Evolutionary conservation across 345 rosid genomes (phyloP), one percentile per base, ranked within the genome.

Genomic region (Turnera subulata): DNA sequence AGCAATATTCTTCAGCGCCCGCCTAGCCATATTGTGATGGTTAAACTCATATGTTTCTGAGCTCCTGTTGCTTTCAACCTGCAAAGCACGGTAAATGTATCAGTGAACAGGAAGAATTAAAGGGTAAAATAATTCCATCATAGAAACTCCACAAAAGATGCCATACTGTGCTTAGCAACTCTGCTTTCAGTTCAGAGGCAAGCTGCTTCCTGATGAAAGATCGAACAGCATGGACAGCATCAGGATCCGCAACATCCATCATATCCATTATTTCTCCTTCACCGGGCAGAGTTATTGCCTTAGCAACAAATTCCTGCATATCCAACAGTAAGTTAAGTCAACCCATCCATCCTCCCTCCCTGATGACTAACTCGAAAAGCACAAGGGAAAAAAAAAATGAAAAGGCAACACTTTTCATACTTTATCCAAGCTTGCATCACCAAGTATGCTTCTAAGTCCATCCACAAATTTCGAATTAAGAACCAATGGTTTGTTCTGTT

Each of bases 261-360:
- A 93, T 69, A 77, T 93, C 99, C 99, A 93, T 94, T 57, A 93
- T 84, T 80, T 93, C 99, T 49, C 96, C 96, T 65, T 87, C 96
- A 67, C 96, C 87, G 12, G 99, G 99, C 13, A 90, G 58, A 61
- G 97, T 89, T 58, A 87, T 75, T 37, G 97, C 99, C 74, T 81
- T 90, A 6, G 96, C 90, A 48, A 93, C 76, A 63, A 90, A 89
- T 82, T 87, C 97, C 99, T 93, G 73, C 43, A 64, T 13, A 66
- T 67, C 4, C 43, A 60, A 69, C 46, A 61, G 19, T 1, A 23
- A 17, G 13, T 37, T 20, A 46, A 1, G 47, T 52, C 25, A 15
- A 63, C 32, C 11, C n/a, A 46, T 16, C 29, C 48, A 33, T n/a
- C n/a, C 26, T 50, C 48, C 19, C 45, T 29, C 26, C 23, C 54